Evolutionary conservation across 1,284 basidiomycete genomes (phyloP), one percentile per base, ranked within the genome.

Genomic region (Sanguinoderma infundibulare): DNA sequence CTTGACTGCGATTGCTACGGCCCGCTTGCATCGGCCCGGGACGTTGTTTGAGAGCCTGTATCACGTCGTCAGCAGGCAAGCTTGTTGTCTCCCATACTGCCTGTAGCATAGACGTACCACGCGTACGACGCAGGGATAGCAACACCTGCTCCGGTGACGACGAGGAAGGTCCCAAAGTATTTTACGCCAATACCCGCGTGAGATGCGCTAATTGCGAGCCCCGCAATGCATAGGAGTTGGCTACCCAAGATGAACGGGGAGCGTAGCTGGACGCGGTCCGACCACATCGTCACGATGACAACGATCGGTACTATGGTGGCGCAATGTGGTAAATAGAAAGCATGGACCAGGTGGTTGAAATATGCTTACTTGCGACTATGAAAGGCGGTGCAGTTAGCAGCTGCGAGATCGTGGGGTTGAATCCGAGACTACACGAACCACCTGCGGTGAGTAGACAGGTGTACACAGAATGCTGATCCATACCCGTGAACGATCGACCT

Each of bases 361-460:
- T 10, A 17, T 14, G 74, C 83, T 62, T 67, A 87, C 86, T 84
- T 0, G 85, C 85, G 55, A 83, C 75, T 17, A 87, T 71, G 67
- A 91, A 91, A n/a, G 87, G 85, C 0, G 90, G 90, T 0, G 90
- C 82, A 0, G 87, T 89, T n/a, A 91, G 78, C 0, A 91, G 77
- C 65, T 91, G 87, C 57, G 82, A 85, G 61, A 87, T 77, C 0
- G 86, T 75, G 2, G 83, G 75, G 9, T 78, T 74, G 67, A 82
- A 82, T 7, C 85, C 87, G 56, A 89, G 89, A 34, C 83, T 85
- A 56, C 12, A 14, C 20, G 14, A 20, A 15, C 5, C 17, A 14
- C 17, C 1, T 8, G 36, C 4, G 5, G 9, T 24, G 3, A 24
- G 30, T 12, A 2, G 5, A 22, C 14, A 12, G 2, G 15, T 20